A percentile compares a stretch with the other conserved stretches of the same genome.
Conservation (phyloP, 176 grass and related monocot genomes). For the Musa beccarii region DNA sequence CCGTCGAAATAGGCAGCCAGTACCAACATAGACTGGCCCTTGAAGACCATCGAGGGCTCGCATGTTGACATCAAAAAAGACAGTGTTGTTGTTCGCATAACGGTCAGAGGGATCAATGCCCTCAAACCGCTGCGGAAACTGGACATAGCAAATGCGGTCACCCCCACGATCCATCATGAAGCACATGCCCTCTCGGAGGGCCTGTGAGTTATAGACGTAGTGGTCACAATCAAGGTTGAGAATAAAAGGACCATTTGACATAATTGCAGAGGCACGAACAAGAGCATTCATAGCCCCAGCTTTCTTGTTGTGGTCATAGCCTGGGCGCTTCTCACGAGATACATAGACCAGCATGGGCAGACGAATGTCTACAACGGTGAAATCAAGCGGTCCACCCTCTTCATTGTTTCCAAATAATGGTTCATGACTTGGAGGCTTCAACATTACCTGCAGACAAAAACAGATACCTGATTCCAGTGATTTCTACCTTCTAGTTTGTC, state of each 20-base stretch:
- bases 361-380: conserved; percentile 78
- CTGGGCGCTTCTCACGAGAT: conserved; percentile 90
- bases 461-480: background rate
- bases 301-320: conserved; percentile 99
- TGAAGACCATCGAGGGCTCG: conserved; percentile 74
- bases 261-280: conserved; percentile 81
- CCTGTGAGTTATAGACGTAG: conserved; percentile 93
- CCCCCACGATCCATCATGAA: conserved; percentile 99
- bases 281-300: conserved; percentile 98
- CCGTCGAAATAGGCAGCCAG: conserved; percentile 87
- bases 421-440: conserved; percentile 84
- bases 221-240: conserved; percentile 97
- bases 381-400: conserved; percentile 64
- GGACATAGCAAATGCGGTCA: conserved; percentile 86
- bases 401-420: conserved; percentile 54
- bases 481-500: background rate
- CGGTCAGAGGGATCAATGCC: conserved; percentile 97
- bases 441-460: conserved; percentile 62
- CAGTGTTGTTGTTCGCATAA: conserved; percentile 95
- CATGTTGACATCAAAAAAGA: conserved; percentile 99
- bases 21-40: conserved; percentile 92
- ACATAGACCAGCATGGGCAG: conserved; percentile 86
- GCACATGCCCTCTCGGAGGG: conserved; percentile 92
- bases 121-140: conserved; percentile 95
- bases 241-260: conserved; percentile 99